Conservation (phyloP, 2,329 filamentous ascomycete species). For the Venturia nashicola region DNA sequence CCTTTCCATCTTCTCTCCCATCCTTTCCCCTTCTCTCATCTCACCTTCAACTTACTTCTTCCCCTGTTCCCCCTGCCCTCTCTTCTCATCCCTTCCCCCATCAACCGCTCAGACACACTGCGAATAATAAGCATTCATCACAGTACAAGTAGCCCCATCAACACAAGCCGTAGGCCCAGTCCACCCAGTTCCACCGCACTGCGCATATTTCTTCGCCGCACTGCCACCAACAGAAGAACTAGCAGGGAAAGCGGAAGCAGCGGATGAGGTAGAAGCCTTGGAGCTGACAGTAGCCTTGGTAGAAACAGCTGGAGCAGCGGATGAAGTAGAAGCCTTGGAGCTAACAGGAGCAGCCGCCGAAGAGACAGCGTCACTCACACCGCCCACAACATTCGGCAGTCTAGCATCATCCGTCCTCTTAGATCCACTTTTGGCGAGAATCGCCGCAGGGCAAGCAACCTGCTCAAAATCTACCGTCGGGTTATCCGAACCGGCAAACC, state of each 20-base stretch:
- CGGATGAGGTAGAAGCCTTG: neutral
- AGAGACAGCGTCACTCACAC: neutral
- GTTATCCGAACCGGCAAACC: slow-evolving; percentile 48
- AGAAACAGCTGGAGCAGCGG: neutral
- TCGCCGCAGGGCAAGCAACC: slow-evolving; percentile 41
- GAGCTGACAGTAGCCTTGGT: neutral
- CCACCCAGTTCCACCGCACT: slow-evolving; percentile 11
- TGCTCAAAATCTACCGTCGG: slow-evolving; percentile 42
- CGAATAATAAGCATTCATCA: slow-evolving; percentile 10
- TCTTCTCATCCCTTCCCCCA: neutral
- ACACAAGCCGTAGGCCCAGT: slow-evolving; percentile 10
- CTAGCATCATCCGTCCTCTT: neutral
- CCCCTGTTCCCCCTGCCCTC: too few relatives aligned
- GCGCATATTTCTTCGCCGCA: neutral
- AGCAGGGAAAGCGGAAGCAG: neutral
- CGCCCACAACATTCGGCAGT: neutral
- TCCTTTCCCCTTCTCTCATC: neutral
- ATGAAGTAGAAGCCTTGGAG: neutral
- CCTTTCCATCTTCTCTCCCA: too few relatives aligned
- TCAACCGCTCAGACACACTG: slow-evolving; percentile 8
- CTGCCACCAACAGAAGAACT: neutral
- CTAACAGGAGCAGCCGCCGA: neutral
- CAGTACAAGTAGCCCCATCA: slow-evolving; percentile 10
- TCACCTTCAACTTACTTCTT: too few relatives aligned
- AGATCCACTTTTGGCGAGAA: slow-evolving; percentile 26